Conservation (phyloP, 352 stramenopile genomes). For the Phytophthora pluvialis region DNA sequence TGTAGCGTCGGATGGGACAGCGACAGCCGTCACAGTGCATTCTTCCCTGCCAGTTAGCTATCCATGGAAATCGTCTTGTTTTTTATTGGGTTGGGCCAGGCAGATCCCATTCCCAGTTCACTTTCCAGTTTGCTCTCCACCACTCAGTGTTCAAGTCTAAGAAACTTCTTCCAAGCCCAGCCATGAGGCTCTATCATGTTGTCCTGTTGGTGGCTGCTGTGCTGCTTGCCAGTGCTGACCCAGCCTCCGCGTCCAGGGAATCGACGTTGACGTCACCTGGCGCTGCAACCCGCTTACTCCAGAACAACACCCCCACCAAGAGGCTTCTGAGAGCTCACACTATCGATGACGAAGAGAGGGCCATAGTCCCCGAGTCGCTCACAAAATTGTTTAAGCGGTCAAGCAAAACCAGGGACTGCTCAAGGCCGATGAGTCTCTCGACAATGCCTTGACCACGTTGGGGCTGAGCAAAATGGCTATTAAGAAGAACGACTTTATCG, state of each 20-base stretch:
- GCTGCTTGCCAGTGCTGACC: background rate
- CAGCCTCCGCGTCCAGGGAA: background rate
- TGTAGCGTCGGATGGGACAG: too few relatives aligned
- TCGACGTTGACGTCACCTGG: background rate
- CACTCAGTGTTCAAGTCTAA: background rate
- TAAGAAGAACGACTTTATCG: background rate
- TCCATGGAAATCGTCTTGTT: too few relatives aligned
- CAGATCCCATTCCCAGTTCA: background rate
- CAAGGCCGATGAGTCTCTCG: background rate
- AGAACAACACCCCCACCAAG: background rate
- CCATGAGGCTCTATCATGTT: slow-evolving; percentile 2
- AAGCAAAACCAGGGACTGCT: background rate
- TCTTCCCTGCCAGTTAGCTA: too few relatives aligned
- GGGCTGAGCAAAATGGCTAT: background rate
- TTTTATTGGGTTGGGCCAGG: too few relatives aligned
- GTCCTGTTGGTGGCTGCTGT: background rate
- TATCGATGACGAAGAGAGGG: slow-evolving; percentile 6
- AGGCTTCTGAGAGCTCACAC: background rate
- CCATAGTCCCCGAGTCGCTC: background rate
- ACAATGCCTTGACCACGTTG: background rate
- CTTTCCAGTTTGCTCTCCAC: background rate
- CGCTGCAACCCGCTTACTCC: background rate
- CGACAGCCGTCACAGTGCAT: too few relatives aligned
- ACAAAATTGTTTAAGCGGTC: background rate
- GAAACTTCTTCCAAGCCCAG: background rate